Conservation (phyloP, 805 yeast species). For the Candida mattraensis region DNA sequence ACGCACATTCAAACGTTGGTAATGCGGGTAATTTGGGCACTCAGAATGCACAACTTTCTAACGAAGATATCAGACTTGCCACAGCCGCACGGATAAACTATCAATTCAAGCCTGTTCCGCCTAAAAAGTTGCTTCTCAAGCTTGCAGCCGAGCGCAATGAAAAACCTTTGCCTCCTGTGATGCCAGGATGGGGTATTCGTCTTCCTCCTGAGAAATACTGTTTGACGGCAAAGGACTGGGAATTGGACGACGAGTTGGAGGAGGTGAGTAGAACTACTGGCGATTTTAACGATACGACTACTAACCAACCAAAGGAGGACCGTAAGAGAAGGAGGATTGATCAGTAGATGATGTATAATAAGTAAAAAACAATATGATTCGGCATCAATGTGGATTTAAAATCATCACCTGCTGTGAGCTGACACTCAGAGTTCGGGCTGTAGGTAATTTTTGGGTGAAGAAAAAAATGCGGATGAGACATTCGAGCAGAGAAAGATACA, state of each 20-base stretch:
- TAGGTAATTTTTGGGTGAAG: too few relatives aligned
- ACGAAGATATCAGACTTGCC: constrained; percentile 90
- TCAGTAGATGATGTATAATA: too few relatives aligned
- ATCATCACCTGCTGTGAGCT: too few relatives aligned
- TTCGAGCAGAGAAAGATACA: neutral
- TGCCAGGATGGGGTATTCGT: constrained; percentile 88
- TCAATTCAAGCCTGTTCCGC: constrained; percentile 94
- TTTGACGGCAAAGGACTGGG: constrained; percentile 80
- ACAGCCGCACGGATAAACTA: constrained; percentile 93
- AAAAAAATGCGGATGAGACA: too few relatives aligned
- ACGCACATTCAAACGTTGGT: constrained; percentile 48
- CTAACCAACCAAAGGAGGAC: too few relatives aligned
- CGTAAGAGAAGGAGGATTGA: too few relatives aligned
- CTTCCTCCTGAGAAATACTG: constrained; percentile 98
- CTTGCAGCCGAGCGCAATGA: constrained; percentile 91
- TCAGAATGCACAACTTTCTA: constrained; percentile 53
- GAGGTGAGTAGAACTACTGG: constrained; percentile 2
- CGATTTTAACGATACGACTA: too few relatives aligned
- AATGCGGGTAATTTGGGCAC: constrained; percentile 41
- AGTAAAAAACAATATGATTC: too few relatives aligned
- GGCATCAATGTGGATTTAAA: too few relatives aligned
- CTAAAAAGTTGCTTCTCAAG: constrained; percentile 87
- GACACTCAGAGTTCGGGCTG: too few relatives aligned
- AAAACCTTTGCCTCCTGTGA: constrained; percentile 85
- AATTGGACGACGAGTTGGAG: constrained; percentile 48